Evolutionary conservation across 441 rosid species (phyloP).

Genomic region (Euphorbia corollata): DNA sequence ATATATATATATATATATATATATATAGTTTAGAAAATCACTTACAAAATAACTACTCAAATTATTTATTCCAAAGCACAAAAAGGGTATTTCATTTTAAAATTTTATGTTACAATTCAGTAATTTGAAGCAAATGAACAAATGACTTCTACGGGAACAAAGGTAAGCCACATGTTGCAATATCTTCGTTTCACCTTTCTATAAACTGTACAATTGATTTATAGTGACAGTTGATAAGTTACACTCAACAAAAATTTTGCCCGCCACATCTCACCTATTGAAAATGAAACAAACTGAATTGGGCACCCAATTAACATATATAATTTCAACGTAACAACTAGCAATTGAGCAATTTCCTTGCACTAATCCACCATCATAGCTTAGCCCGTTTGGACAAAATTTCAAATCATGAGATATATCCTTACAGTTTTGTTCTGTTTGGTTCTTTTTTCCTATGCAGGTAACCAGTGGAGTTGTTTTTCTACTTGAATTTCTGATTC

Average conservation of each 20-base stretch:
- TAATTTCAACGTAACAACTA: constrained; percentile 29
- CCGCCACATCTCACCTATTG: constrained; percentile 32
- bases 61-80: too few relatives aligned
- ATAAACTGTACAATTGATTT: background rate
- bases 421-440: constrained; percentile 28
- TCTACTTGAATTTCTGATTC: background rate
- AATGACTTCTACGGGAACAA: too few relatives aligned
- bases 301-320: too few relatives aligned
- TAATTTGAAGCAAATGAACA: too few relatives aligned
- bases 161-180: too few relatives aligned
- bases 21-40: too few relatives aligned
- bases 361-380: background rate
- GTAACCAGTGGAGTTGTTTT: constrained; percentile 24
- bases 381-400: background rate
- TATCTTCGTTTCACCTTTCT: background rate
- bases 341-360: constrained; percentile 32
- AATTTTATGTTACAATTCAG: too few relatives aligned
- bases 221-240: constrained; percentile 33
- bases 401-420: constrained; percentile 31
- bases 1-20: too few relatives aligned
- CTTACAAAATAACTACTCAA: too few relatives aligned
- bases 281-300: constrained; percentile 16
- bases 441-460: constrained; percentile 32
- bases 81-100: too few relatives aligned
- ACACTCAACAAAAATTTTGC: constrained; percentile 26